A percentile compares a stretch with the other conserved stretches of the same genome.
These are phyloP conservation scores for Zychaea mexicana DNA, from an alignment of 371 early-diverging fungal genomes.

Conservation along the genomic window DNA sequence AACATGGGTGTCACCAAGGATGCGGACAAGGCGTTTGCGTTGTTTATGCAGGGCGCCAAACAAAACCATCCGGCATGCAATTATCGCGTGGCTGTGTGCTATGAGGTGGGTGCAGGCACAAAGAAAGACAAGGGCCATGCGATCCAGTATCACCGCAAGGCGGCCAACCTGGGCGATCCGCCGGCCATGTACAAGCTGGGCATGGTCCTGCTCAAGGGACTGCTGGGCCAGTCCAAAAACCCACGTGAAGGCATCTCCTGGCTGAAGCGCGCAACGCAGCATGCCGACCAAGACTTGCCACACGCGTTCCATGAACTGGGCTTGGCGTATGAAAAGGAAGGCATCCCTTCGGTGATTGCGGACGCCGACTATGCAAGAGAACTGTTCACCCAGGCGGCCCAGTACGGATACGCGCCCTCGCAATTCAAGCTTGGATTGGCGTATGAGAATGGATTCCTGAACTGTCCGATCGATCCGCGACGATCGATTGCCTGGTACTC, in stretches of 20 bases:
- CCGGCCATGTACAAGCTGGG: slow-evolving; percentile 97
- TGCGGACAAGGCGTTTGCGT: slow-evolving; percentile 88
- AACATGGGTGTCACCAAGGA: slow-evolving; percentile 51
- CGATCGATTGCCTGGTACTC: slow-evolving; percentile 97
- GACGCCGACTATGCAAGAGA: slow-evolving; percentile 90
- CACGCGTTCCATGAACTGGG: slow-evolving; percentile 94
- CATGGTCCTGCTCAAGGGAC: slow-evolving; percentile 79
- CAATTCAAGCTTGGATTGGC: slow-evolving; percentile 92
- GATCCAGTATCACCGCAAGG: slow-evolving; percentile 91
- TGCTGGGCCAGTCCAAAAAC: slow-evolving; percentile 67
- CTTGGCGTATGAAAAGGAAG: slow-evolving; percentile 82
- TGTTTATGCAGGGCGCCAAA: slow-evolving; percentile 92
- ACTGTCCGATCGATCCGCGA: slow-evolving; percentile 87
- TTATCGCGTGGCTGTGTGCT: slow-evolving; percentile 94
- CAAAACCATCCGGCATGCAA: slow-evolving; percentile 91
- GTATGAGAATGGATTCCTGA: slow-evolving; percentile 93
- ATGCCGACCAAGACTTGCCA: slow-evolving; percentile 84
- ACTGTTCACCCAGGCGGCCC: slow-evolving; percentile 89
- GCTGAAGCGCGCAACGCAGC: slow-evolving; percentile 90
- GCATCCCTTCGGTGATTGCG: slow-evolving; percentile 75
- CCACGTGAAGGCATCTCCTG: slow-evolving; percentile 90
- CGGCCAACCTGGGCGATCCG: slow-evolving; percentile 91
- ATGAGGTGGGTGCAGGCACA: slow-evolving; percentile 94
- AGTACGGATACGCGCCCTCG: slow-evolving; percentile 91
- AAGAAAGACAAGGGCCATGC: slow-evolving; percentile 84